Conservation (phyloP, 2,329 filamentous ascomycete genomes). For the Botrytis cinerea region DNA sequence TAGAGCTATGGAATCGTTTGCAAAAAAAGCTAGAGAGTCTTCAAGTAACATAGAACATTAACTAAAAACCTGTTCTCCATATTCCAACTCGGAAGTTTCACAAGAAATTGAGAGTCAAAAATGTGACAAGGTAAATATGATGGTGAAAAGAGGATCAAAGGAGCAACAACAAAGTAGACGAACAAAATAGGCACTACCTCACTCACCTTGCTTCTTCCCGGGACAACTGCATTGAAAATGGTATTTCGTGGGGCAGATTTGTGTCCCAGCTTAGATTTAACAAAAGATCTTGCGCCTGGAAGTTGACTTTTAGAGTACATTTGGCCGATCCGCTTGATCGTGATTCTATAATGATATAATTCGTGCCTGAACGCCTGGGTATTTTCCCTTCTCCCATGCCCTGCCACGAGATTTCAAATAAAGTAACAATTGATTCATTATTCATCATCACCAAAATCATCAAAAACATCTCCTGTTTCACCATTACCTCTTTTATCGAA, state of each 20-base stretch:
- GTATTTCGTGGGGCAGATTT: neutral
- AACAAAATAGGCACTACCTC: neutral
- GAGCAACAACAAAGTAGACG: neutral
- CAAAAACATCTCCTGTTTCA: constrained; percentile 31
- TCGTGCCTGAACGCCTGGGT: constrained; percentile 8
- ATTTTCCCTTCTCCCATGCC: neutral
- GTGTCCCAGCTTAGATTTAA: neutral
- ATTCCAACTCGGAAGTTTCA: neutral
- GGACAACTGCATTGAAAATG: neutral
- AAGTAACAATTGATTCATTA: constrained; percentile 6
- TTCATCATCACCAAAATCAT: constrained; percentile 32
- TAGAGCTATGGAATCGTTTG: neutral
- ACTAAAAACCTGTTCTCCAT: neutral
- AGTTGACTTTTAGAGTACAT: neutral
- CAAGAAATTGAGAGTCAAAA: neutral
- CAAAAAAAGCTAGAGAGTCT: neutral
- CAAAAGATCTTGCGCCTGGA: neutral
- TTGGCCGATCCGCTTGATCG: neutral
- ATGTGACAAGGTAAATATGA: neutral
- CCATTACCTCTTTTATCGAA: constrained; percentile 36
- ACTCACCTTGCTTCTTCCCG: neutral
- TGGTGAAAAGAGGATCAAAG: neutral
- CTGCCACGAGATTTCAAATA: neutral
- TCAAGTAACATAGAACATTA: neutral
- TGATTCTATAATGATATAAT: neutral